A percentile compares a stretch with the other conserved stretches of the same genome.
phyloP scores from a whole-genome alignment of 2,329 filamentous ascomycete genomes.

The Colletotrichum sp. region DNA sequence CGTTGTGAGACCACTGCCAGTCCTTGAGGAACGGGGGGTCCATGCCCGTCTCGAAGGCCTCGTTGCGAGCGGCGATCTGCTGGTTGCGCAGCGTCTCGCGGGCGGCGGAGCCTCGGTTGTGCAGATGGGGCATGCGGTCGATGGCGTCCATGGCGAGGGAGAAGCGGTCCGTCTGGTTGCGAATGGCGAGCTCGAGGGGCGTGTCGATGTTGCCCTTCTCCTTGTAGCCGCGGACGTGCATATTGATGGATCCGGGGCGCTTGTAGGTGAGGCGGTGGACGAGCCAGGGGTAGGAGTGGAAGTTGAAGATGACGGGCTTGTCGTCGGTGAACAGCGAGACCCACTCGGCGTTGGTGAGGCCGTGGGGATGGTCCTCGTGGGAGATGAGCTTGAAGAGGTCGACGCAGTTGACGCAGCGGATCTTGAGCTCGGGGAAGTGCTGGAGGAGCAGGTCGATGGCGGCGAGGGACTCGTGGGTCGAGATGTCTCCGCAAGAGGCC shows the following conservation, averaged over 20 bases:
- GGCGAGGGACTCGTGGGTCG: slow-evolving; percentile 76
- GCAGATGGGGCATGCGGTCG: slow-evolving; percentile 66
- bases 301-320: slow-evolving; percentile 81
- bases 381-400: slow-evolving; percentile 83
- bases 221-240: slow-evolving; percentile 79
- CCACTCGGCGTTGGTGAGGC: slow-evolving; percentile 71
- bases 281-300: slow-evolving; percentile 84
- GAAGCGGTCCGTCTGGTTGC: slow-evolving; percentile 79
- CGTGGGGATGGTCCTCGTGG: slow-evolving; percentile 73
- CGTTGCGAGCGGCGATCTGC: slow-evolving; percentile 67
- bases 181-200: slow-evolving; percentile 77
- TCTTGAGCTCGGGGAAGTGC: slow-evolving; percentile 73
- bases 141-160: slow-evolving; percentile 79
- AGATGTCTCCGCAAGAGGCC: slow-evolving; percentile 77
- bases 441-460: slow-evolving; percentile 76
- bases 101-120: slow-evolving; percentile 66
- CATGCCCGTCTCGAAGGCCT: slow-evolving; percentile 72
- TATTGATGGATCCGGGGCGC: slow-evolving; percentile 68
- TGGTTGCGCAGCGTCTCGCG: slow-evolving; percentile 68
- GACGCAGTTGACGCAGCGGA: slow-evolving; percentile 81
- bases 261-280: slow-evolving; percentile 80
- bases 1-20: slow-evolving; percentile 67
- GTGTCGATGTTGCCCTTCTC: slow-evolving; percentile 89
- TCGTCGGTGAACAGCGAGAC: slow-evolving; percentile 72
- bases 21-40: slow-evolving; percentile 70